Evolutionary conservation across 2,329 filamentous ascomycete genomes (phyloP).

Genomic region (Ophioceras dolichostomum): DNA sequence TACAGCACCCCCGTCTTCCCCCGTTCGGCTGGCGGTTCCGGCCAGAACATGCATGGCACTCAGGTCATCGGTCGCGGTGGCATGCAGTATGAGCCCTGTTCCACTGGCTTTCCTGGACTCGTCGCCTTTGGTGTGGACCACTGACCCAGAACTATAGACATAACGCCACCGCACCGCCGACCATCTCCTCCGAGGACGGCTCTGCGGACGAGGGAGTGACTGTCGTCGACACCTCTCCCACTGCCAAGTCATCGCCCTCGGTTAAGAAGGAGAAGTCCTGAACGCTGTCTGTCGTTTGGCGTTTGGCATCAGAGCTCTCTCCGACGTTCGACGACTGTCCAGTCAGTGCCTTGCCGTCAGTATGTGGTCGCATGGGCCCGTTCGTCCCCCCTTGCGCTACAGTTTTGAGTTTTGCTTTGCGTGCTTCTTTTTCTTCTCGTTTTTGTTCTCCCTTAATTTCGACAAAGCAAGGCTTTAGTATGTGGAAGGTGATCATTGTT

Average conservation of each 20-base stretch:
- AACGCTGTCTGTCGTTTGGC: not conserved
- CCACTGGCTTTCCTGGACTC: too few species aligned
- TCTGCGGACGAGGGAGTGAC: conserved; percentile 40
- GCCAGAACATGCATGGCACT: not conserved
- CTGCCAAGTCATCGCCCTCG: conserved; percentile 38
- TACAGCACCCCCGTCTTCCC: conserved; percentile 1
- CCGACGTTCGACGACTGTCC: too few species aligned
- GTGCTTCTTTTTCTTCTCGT: not conserved
- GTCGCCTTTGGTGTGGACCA: conserved; percentile 5
- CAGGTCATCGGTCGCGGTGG: conserved; percentile 1
- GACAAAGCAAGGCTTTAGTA: not conserved
- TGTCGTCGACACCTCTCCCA: conserved; percentile 36
- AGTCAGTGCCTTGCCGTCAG: too few species aligned
- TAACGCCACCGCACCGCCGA: conserved; percentile 24
- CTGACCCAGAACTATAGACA: conserved; percentile 18
- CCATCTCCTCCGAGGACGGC: conserved; percentile 31
- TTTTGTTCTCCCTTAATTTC: not conserved
- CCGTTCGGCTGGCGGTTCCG: conserved; percentile 1
- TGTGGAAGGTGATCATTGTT: conserved; percentile 2
- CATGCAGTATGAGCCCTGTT: conserved; percentile 1
- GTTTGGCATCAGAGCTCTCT: too few species aligned
- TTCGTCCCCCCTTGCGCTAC: not conserved
- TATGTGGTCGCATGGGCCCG: too few species aligned
- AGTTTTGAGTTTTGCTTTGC: conserved; percentile 1
- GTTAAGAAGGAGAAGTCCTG: conserved; percentile 23